Evolutionary conservation across 2,329 filamentous ascomycete genomes (phyloP), one percentile per base, ranked within the genome.

Genomic region (Sporothrix schenckii): DNA sequence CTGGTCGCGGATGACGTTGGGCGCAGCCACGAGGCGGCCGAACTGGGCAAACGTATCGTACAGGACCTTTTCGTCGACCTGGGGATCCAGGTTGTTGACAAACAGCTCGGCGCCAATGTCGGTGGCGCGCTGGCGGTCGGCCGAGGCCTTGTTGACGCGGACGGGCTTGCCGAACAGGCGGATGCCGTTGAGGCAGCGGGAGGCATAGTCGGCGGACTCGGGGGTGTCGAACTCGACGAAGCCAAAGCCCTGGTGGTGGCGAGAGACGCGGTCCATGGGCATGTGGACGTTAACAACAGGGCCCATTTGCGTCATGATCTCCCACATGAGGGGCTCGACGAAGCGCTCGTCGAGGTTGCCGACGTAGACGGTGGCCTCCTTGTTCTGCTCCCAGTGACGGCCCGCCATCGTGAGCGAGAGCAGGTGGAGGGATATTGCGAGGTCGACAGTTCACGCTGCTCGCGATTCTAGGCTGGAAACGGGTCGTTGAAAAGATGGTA

Each of bases 171-270:
- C 94, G 80, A 91, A 97, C 30, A 99, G 84, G 72, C 94, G 91
- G 75, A 98, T 91, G 78, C 94, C 92, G 82, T 98, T 98, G 91
- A 98, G 96, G 75, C 97, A 92, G 78, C 94, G 91, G 76, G 93
- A 92, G 27, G 95, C 94, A 83, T 99, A 99, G 79, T 98, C 95
- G 76, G 95, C 95, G 80, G 97, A 95, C 77, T 93, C 90, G 79
- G 97, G 93, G 75, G 91, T 94, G 78, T 93, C 94, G 81, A 97
- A 99, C 81, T 99, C 95, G 81, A 99, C 95, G 81, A 99, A 99
- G 76, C 95, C 95, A 84, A 97, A 99, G 76, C 95, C 95, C 82
- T 98, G 95, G 80, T 99, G 95, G 70, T 90, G 91, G 78, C 97
- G 93, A 61, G 95, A 97, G 76, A 99, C 95, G 80, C 95, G 92